Conservation (phyloP, 2,329 filamentous ascomycete genomes). For the Cercospora citrullina region DNA sequence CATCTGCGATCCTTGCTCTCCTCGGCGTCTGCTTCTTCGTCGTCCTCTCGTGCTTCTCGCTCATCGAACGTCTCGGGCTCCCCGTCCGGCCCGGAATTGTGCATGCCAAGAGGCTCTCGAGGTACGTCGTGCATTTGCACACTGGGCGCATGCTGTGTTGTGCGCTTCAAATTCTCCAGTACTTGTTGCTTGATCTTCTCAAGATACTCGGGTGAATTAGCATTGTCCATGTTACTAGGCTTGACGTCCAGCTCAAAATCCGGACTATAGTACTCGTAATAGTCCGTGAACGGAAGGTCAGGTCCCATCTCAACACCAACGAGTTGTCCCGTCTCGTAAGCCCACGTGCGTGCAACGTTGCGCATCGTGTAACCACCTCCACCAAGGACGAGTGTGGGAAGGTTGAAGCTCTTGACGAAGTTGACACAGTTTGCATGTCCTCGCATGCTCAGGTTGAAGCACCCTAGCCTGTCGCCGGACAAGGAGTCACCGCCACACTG, state of each 20-base stretch:
- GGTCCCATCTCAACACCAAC: slow-evolving; percentile 79
- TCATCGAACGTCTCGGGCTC: slow-evolving; percentile 58
- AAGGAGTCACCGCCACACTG: slow-evolving; percentile 69
- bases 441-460: slow-evolving; percentile 70
- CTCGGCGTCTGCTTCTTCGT: slow-evolving; percentile 79
- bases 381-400: slow-evolving; percentile 65
- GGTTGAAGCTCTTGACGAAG: slow-evolving; percentile 66
- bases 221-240: slow-evolving; percentile 71
- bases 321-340: slow-evolving; percentile 71
- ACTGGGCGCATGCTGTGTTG: slow-evolving; percentile 61
- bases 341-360: slow-evolving; percentile 63
- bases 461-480: slow-evolving; percentile 66
- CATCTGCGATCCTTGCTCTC: slow-evolving; percentile 80
- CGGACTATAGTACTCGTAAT: slow-evolving; percentile 77
- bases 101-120: slow-evolving; percentile 55
- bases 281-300: slow-evolving; percentile 93
- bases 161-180: slow-evolving; percentile 65
- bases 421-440: slow-evolving; percentile 70
- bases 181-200: slow-evolving; percentile 67
- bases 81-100: slow-evolving; percentile 33
- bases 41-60: slow-evolving; percentile 64
- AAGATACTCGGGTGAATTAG: slow-evolving; percentile 67
- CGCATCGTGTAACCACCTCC: slow-evolving; percentile 71
- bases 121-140: slow-evolving; percentile 67
- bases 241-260: slow-evolving; percentile 70